phyloP scores from a whole-genome alignment of 768 basidiomycete genomes.

The Candolleomyces aberdarensis region DNA sequence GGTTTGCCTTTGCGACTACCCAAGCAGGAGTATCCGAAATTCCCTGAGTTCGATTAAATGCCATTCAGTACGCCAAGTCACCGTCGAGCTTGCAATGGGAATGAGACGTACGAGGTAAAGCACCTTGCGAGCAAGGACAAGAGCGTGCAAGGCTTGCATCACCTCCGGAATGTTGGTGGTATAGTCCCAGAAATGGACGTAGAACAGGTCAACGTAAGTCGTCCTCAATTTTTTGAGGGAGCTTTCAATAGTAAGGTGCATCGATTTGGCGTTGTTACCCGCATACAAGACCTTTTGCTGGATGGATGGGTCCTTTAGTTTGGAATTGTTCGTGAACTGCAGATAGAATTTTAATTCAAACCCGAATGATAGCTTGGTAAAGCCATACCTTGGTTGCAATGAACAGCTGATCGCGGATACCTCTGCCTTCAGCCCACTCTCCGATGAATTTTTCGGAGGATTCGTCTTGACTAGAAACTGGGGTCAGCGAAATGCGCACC shows the following conservation, averaged over 20 bases:
- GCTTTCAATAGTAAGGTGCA: slow-evolving; percentile 34
- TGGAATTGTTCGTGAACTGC: slow-evolving; percentile 26
- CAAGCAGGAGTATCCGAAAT: slow-evolving; percentile 13
- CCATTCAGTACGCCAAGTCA: slow-evolving; percentile 15
- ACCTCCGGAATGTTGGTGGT: slow-evolving; percentile 49
- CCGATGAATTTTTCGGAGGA: slow-evolving; percentile 48
- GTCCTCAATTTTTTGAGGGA: slow-evolving; percentile 41
- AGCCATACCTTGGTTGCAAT: slow-evolving; percentile 38
- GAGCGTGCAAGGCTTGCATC: slow-evolving; percentile 50
- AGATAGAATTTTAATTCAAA: background rate
- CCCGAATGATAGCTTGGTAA: background rate
- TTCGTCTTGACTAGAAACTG: slow-evolving; percentile 40
- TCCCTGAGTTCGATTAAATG: background rate
- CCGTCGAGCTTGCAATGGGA: too few species aligned
- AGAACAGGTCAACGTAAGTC: slow-evolving; percentile 31
- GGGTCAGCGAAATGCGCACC: background rate
- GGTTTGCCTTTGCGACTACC: slow-evolving; percentile 14
- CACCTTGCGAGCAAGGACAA: slow-evolving; percentile 49
- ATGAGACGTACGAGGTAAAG: slow-evolving; percentile 32
- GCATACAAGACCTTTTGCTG: slow-evolving; percentile 25
- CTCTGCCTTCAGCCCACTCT: slow-evolving; percentile 45
- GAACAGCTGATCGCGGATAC: slow-evolving; percentile 44
- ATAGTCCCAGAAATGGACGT: slow-evolving; percentile 50
- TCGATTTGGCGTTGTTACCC: slow-evolving; percentile 41
- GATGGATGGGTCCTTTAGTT: slow-evolving; percentile 17